Conservation (phyloP, 1,284 basidiomycete species). For the Puccinia triticina region DNA sequence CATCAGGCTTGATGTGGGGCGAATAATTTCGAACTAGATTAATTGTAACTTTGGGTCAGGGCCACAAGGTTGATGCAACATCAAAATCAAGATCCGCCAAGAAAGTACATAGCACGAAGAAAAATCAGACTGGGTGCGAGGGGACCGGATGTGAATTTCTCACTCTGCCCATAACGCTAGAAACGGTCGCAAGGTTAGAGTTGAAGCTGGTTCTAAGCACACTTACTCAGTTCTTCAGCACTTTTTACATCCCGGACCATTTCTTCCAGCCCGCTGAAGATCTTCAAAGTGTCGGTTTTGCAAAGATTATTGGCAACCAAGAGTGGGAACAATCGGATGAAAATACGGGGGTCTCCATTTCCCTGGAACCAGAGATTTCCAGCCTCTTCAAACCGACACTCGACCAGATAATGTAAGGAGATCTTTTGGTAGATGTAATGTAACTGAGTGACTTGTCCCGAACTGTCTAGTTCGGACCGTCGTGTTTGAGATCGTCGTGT, state of each 20-base stretch:
- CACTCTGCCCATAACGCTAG: background rate
- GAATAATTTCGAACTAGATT: slow-evolving; percentile 89
- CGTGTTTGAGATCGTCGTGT: slow-evolving; percentile 29
- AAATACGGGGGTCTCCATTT: slow-evolving; percentile 72
- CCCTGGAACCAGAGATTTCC: slow-evolving; percentile 73
- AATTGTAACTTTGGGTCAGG: slow-evolving; percentile 71
- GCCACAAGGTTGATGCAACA: slow-evolving; percentile 53
- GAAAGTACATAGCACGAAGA: slow-evolving; percentile 8
- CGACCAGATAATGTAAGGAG: slow-evolving; percentile 71
- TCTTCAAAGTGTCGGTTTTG: slow-evolving; percentile 64
- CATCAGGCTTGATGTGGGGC: slow-evolving; percentile 75
- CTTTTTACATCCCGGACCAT: slow-evolving; percentile 69
- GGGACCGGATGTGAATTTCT: background rate
- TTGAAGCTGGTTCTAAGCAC: slow-evolving; percentile 17
- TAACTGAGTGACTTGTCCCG: slow-evolving; percentile 64
- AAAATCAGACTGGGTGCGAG: background rate
- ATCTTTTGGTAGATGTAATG: slow-evolving; percentile 75
- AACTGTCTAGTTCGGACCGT: slow-evolving; percentile 1
- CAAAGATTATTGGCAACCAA: slow-evolving; percentile 64
- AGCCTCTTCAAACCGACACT: slow-evolving; percentile 76
- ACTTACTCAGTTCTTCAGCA: slow-evolving; percentile 77
- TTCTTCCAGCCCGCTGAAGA: slow-evolving; percentile 72
- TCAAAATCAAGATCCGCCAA: slow-evolving; percentile 53
- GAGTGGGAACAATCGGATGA: slow-evolving; percentile 75
- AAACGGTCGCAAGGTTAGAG: slow-evolving; percentile 24